A percentile compares a stretch with the other conserved stretches of the same genome.
Evolutionary conservation across 1,139 yeast genomes (phyloP).

Genomic region (Arxiozyma heterogenica): DNA sequence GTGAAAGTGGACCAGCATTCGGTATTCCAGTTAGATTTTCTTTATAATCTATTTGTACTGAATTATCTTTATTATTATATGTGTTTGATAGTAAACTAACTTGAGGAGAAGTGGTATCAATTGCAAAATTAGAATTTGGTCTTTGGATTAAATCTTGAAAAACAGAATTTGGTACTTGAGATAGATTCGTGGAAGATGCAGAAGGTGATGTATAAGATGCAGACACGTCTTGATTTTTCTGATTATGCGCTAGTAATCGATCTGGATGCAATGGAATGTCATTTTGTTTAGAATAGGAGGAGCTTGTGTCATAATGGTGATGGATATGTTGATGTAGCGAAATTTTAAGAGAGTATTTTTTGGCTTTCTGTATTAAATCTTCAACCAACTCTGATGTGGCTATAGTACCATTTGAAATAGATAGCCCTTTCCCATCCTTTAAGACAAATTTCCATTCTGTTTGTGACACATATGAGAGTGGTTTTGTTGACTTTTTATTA

Average conservation of each 20-base stretch:
- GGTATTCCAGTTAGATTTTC: neutral
- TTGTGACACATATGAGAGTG: constrained; percentile 23
- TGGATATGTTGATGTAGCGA: constrained; percentile 75
- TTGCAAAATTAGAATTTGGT: neutral
- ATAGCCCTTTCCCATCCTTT: constrained; percentile 31
- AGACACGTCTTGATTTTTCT: neutral
- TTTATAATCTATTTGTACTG: neutral
- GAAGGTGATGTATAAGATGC: constrained; percentile 1
- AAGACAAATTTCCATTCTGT: constrained; percentile 37
- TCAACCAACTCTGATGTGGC: constrained; percentile 46
- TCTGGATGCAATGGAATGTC: constrained; percentile 1
- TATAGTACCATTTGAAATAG: constrained; percentile 41
- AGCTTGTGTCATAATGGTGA: constrained; percentile 39
- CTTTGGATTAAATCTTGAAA: neutral
- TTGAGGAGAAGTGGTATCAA: neutral
- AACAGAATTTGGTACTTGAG: neutral
- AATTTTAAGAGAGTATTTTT: constrained; percentile 47
- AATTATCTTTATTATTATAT: neutral
- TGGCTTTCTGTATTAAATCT: constrained; percentile 53
- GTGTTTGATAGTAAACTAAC: neutral
- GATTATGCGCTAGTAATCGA: neutral
- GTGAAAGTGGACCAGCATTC: constrained; percentile 1
- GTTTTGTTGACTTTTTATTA: constrained; percentile 3
- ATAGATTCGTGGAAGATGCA: constrained; percentile 2
- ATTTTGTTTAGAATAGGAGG: constrained; percentile 1